Conservation (phyloP, 139 green algal species). For the Pleodorina starrii region DNA sequence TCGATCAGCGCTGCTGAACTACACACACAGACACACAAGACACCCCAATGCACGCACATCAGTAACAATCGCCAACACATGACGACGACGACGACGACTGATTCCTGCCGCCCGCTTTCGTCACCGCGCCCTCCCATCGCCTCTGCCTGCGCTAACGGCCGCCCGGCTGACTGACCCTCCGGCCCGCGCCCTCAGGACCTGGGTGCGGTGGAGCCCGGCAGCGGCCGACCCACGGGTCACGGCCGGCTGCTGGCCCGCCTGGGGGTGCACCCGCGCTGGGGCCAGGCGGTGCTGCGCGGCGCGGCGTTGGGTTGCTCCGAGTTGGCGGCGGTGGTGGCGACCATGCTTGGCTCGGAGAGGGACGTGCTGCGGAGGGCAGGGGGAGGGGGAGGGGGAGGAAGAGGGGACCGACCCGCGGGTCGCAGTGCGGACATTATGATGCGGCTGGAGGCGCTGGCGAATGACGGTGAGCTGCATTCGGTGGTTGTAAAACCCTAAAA, state of each 20-base stretch:
- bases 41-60: too few relatives aligned
- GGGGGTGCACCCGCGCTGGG: conserved; percentile 62
- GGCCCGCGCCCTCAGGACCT: conserved; percentile 60
- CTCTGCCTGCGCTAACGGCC: too few relatives aligned
- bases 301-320: conserved; percentile 32
- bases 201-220: conserved; percentile 55
- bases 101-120: too few relatives aligned
- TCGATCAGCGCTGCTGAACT: too few relatives aligned
- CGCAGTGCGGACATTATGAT: conserved; percentile 54
- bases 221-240: conserved; percentile 22
- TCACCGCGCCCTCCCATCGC: too few relatives aligned
- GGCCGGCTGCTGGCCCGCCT: conserved; percentile 56
- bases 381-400: background rate
- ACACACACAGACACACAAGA: too few relatives aligned
- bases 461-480: conserved; percentile 5
- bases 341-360: conserved; percentile 57
- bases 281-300: conserved; percentile 60
- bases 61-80: too few relatives aligned
- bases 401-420: background rate
- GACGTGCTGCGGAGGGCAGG: conserved; percentile 56
- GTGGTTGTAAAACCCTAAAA: too few relatives aligned
- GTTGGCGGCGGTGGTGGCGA: conserved; percentile 61
- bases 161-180: too few relatives aligned
- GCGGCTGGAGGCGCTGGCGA: conserved; percentile 58
- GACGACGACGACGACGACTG: too few relatives aligned